Evolutionary conservation across 768 basidiomycete genomes (phyloP).

Genomic region (Lactarius hatsudake): DNA sequence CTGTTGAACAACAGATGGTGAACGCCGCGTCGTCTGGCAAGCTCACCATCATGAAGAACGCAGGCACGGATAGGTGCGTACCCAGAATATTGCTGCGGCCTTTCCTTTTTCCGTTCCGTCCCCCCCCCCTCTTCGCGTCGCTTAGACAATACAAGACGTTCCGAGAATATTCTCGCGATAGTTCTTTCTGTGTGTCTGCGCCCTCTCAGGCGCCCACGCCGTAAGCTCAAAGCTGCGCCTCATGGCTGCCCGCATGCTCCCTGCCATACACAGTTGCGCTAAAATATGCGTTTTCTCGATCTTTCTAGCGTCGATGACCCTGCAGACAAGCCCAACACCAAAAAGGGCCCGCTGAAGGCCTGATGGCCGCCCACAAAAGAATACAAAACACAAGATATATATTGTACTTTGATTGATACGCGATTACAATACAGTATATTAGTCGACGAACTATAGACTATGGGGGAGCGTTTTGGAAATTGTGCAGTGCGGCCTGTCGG

Average conservation of each 20-base stretch:
- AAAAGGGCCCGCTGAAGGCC: not conserved
- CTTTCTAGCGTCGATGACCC: slow-evolving; percentile 12
- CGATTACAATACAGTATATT: not conserved
- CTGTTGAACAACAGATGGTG: slow-evolving; percentile 90
- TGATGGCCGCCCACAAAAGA: not conserved
- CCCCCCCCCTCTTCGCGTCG: not conserved
- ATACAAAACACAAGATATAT: not conserved
- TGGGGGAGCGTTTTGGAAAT: slow-evolving; percentile 3
- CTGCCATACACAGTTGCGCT: slow-evolving; percentile 14
- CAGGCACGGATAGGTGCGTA: slow-evolving; percentile 41
- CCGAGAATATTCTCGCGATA: not conserved
- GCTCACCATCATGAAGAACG: slow-evolving; percentile 88
- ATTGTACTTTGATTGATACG: not conserved
- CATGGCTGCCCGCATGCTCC: slow-evolving; percentile 20
- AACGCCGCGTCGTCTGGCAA: slow-evolving; percentile 85
- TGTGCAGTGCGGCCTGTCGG: not conserved
- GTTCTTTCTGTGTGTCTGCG: not conserved
- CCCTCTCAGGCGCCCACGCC: slow-evolving; percentile 12
- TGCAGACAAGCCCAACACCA: slow-evolving; percentile 9
- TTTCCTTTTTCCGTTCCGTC: not conserved
- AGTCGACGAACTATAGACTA: no score
- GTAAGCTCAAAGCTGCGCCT: not conserved
- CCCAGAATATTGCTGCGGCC: not conserved
- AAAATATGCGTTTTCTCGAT: slow-evolving; percentile 9
- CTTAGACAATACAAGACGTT: not conserved